Evolutionary conservation across 805 yeast species (phyloP).

Genomic region (Yamadazyma takamatsuzukensis): DNA sequence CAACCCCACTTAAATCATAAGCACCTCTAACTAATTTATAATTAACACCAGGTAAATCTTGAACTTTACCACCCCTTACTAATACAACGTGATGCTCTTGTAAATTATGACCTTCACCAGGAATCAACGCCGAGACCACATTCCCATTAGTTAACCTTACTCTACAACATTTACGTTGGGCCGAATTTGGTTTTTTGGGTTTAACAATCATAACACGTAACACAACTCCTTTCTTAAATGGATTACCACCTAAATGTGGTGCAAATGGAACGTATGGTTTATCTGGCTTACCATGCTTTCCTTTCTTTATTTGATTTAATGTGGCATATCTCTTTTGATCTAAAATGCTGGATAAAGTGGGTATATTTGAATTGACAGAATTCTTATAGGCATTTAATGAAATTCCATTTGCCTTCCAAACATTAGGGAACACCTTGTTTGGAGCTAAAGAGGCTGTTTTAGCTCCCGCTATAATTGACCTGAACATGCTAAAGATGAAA

Average conservation of each 20-base stretch:
- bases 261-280: slow-evolving; percentile 56
- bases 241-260: slow-evolving; percentile 80
- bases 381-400: slow-evolving; percentile 1
- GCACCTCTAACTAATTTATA: slow-evolving; percentile 93
- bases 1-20: slow-evolving; percentile 90
- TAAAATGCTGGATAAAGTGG: not conserved
- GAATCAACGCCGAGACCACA: slow-evolving; percentile 86
- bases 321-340: slow-evolving; percentile 59
- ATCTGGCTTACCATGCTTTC: slow-evolving; percentile 47
- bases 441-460: too few relatives aligned
- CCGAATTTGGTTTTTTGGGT: slow-evolving; percentile 98
- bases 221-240: slow-evolving; percentile 91
- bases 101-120: slow-evolving; percentile 98
- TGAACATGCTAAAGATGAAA: slow-evolving; percentile 7
- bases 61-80: slow-evolving; percentile 98
- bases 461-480: slow-evolving; percentile 3
- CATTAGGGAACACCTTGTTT: too few relatives aligned
- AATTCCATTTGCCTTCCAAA: not conserved
- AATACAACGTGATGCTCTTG: slow-evolving; percentile 96
- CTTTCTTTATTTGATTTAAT: slow-evolving; percentile 71
- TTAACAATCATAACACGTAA: slow-evolving; percentile 90
- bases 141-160: slow-evolving; percentile 89
- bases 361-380: slow-evolving; percentile 4
- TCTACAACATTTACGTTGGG: slow-evolving; percentile 95
- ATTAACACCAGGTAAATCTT: slow-evolving; percentile 97